Evolutionary conservation across 345 rosid species (phyloP), one percentile per base, ranked within the genome.

Genomic region (Ceriops zippeliana): DNA sequence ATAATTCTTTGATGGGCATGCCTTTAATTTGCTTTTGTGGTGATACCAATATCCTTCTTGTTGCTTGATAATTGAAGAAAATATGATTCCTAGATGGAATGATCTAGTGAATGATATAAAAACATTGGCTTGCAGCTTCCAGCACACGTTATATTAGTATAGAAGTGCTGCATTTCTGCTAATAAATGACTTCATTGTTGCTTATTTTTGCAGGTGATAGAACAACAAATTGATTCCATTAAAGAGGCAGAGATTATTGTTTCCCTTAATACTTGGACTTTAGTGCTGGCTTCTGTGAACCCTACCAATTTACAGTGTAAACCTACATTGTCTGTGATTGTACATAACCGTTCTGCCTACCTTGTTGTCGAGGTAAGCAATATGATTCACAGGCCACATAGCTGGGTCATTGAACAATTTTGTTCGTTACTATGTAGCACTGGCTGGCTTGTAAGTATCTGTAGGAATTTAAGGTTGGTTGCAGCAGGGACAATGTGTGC

Each of bases 171-270:
- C 9, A 47, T 10, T 22, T 31, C 70, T 53, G 53, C 62, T 38
- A 26, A 62, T 57, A 31, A 52, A 15, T 34, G 1, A 42, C 5
- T 59, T 58, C 21, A 42, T 70, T 56, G 65, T 38, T 59, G 69
- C 68, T 70, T 24, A 52, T 65, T 61, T 49, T 83, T 67, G 42
- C 86, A 93, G 97, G 97, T 93, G 70, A 91, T 91, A 96, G 97
- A 91, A 72, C 97, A 93, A 70, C 98, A 93, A 79, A 93, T 96
- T 56, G 93, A 89, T 71, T 89, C 95, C 61, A 82, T 93, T 79
- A 97, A 96, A 21, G 91, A 93, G 81, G 96, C 97, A 70, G 96
- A 97, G 74, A 91, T 93, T 51, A 91, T 93, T 82, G 98, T 97
- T 61, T 82, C 96, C 17, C 90, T 93, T 28, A 28, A 28, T 28